Evolutionary conservation across 2,329 filamentous ascomycete species (phyloP).

Genomic region (Lizonia empirigonia): DNA sequence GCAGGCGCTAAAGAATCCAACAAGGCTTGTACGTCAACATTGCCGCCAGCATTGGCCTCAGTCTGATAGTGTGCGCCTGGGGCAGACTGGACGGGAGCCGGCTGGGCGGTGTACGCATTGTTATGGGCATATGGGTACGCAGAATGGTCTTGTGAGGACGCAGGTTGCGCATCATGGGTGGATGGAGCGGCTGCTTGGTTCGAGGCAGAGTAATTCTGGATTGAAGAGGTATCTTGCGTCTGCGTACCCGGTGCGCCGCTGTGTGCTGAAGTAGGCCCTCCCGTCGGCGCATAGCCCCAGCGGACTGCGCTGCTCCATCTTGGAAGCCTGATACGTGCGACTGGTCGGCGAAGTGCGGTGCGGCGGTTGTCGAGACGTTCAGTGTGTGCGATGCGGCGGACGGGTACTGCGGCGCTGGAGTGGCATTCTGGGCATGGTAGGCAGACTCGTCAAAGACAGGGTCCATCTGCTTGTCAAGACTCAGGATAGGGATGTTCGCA

Average conservation of each 20-base stretch:
- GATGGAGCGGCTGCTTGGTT: slow-evolving; percentile 40
- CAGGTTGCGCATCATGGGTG: slow-evolving; percentile 41
- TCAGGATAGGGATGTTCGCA: slow-evolving; percentile 67
- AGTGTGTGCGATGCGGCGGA: slow-evolving; percentile 40
- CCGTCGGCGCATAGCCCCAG: slow-evolving; percentile 28
- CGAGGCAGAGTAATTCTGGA: slow-evolving; percentile 45
- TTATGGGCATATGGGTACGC: slow-evolving; percentile 44
- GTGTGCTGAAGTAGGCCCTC: slow-evolving; percentile 33
- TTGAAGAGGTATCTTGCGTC: slow-evolving; percentile 47
- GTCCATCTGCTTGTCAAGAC: slow-evolving; percentile 72
- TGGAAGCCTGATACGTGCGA: slow-evolving; percentile 22
- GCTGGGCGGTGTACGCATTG: slow-evolving; percentile 41
- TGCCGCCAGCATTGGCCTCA: slow-evolving; percentile 34
- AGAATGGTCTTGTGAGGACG: slow-evolving; percentile 36
- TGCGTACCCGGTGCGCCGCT: slow-evolving; percentile 37
- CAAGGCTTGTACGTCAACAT: slow-evolving; percentile 55
- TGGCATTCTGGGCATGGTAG: slow-evolving; percentile 55
- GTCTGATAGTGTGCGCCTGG: slow-evolving; percentile 37
- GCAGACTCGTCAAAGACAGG: slow-evolving; percentile 71
- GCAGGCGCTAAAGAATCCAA: slow-evolving; percentile 52
- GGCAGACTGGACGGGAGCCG: slow-evolving; percentile 37
- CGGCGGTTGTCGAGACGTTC: slow-evolving; percentile 33
- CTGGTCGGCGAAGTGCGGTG: slow-evolving; percentile 42
- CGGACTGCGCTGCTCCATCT: slow-evolving; percentile 33
- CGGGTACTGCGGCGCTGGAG: slow-evolving; percentile 41